Conservation (phyloP, 1,284 basidiomycete genomes). For the Cryptococcus maquisensis region DNA sequence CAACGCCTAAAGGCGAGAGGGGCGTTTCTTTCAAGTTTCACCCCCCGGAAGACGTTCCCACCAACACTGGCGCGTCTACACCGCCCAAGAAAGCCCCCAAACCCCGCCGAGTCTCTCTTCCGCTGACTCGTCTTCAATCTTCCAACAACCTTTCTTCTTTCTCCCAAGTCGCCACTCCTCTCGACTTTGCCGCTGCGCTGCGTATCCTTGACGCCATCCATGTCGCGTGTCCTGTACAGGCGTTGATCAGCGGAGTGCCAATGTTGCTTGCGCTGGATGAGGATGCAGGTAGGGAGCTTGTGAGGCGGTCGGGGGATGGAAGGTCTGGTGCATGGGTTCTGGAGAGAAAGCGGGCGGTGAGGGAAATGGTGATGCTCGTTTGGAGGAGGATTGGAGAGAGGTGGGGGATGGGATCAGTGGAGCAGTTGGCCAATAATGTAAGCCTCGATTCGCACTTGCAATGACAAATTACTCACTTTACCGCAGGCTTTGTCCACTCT, state of each 20-base stretch:
- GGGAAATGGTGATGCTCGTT: conserved; percentile 60
- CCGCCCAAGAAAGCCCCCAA: conserved; percentile 19
- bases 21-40: conserved; percentile 37
- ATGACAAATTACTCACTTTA: neutral
- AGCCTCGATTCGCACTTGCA: conserved; percentile 15
- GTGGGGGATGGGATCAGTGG: conserved; percentile 63
- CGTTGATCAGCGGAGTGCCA: conserved; percentile 71
- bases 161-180: conserved; percentile 54
- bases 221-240: conserved; percentile 65
- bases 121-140: conserved; percentile 54
- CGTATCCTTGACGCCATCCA: conserved; percentile 66
- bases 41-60: conserved; percentile 22
- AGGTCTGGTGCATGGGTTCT: conserved; percentile 32
- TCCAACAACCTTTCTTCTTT: conserved; percentile 28
- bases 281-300: conserved; percentile 52
- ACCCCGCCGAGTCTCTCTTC: conserved; percentile 44
- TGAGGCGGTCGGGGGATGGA: conserved; percentile 49
- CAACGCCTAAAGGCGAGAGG: conserved; percentile 11
- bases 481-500: conserved; percentile 25
- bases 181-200: conserved; percentile 74
- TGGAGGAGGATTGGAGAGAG: conserved; percentile 67
- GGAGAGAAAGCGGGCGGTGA: conserved; percentile 57
- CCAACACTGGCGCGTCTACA: conserved; percentile 5
- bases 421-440: conserved; percentile 59
- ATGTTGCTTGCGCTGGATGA: conserved; percentile 75